Evolutionary conservation across 768 basidiomycete species (phyloP).

Genomic region (Clitopilus hobsonii): DNA sequence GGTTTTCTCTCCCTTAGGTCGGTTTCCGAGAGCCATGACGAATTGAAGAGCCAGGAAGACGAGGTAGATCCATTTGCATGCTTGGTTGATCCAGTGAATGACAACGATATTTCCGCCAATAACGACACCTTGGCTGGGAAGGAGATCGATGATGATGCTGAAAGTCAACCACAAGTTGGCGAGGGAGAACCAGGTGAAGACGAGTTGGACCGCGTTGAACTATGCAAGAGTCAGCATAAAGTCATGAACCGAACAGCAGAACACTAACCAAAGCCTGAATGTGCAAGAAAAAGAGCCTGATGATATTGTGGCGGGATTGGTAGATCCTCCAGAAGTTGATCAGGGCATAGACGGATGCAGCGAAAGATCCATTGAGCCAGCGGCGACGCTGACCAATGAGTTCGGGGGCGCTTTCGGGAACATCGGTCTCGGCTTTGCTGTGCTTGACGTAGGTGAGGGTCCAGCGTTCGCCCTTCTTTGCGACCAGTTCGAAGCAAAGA

Average conservation of each 20-base stretch:
- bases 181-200: slow-evolving; percentile 92
- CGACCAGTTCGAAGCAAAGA: slow-evolving; percentile 94
- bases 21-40: slow-evolving; percentile 61
- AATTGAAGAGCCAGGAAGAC: slow-evolving; percentile 75
- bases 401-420: slow-evolving; percentile 87
- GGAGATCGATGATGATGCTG: slow-evolving; percentile 87
- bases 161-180: slow-evolving; percentile 96
- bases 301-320: slow-evolving; percentile 76
- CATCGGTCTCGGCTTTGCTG: slow-evolving; percentile 92
- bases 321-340: slow-evolving; percentile 91
- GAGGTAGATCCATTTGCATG: slow-evolving; percentile 86
- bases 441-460: slow-evolving; percentile 89
- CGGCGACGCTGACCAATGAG: slow-evolving; percentile 93
- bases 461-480: slow-evolving; percentile 85
- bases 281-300: slow-evolving; percentile 96
- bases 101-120: slow-evolving; percentile 70
- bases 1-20: slow-evolving; percentile 83
- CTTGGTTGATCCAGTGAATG: slow-evolving; percentile 85
- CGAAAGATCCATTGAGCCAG: slow-evolving; percentile 96
- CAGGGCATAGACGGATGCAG: slow-evolving; percentile 85
- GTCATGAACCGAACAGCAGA: not conserved
- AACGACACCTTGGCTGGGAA: slow-evolving; percentile 49
- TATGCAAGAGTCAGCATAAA: slow-evolving; percentile 19
- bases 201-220: slow-evolving; percentile 80
- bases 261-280: slow-evolving; percentile 77